Percentiles rank a stretch among this genome's conserved stretches.
These are phyloP conservation scores for Trametes villosa DNA, from an alignment of 768 basidiomycete species.

Conservation along the genomic window DNA sequence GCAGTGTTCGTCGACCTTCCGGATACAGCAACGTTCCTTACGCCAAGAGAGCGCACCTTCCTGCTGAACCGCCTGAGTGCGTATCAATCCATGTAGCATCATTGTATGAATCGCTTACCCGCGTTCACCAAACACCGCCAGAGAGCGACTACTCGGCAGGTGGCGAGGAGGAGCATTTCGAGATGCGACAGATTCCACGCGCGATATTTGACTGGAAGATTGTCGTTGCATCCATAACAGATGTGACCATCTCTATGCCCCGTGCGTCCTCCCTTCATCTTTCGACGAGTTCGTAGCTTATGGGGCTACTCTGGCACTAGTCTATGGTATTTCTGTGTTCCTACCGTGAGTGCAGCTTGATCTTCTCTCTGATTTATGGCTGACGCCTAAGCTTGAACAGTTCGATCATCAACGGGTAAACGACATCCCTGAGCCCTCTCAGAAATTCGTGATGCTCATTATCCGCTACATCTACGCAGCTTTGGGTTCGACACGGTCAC, in stretches of 20 bases:
- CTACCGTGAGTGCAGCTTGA: conserved; percentile 62
- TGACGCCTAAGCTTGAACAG: conserved; percentile 43
- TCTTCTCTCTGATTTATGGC: not conserved
- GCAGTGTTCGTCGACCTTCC: conserved; percentile 58
- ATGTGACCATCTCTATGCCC: conserved; percentile 59
- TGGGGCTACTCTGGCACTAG: too few species aligned
- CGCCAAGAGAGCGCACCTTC: conserved; percentile 58
- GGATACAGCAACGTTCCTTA: conserved; percentile 58
- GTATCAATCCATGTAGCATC: too few species aligned
- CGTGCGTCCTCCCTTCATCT: too few species aligned
- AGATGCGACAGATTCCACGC: conserved; percentile 52
- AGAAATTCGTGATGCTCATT: not conserved
- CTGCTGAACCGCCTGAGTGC: conserved; percentile 60
- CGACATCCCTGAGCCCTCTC: conserved; percentile 31
- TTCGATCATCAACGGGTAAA: conserved; percentile 60
- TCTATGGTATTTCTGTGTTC: conserved; percentile 71
- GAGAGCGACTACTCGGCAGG: conserved; percentile 58
- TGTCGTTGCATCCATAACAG: conserved; percentile 57
- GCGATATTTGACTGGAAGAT: conserved; percentile 70
- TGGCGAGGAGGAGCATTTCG: conserved; percentile 64
- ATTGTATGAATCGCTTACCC: not conserved
- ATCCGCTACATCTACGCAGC: conserved; percentile 38
- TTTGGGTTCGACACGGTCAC: conserved; percentile 62
- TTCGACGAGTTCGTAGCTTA: too few species aligned
- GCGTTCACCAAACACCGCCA: conserved; percentile 29